Conservation (phyloP, 2,329 filamentous ascomycete species). For the Stagonosporopsis rhizophila region DNA sequence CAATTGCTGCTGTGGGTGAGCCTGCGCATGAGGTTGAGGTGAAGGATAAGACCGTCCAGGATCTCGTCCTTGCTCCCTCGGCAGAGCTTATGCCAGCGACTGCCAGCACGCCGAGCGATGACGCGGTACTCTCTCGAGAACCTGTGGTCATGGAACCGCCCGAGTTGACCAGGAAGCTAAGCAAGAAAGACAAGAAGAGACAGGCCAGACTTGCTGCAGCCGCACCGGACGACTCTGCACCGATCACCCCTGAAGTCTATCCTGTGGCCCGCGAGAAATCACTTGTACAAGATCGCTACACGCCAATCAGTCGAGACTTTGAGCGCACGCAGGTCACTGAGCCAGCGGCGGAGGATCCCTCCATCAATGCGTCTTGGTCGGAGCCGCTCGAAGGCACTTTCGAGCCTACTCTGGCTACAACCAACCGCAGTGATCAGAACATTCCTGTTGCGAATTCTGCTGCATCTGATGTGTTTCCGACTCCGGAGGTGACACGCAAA, state of each 20-base stretch:
- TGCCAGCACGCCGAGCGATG: background rate
- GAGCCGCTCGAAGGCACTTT: background rate
- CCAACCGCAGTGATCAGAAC: background rate
- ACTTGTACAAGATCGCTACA: background rate
- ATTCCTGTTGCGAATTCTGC: constrained; percentile 15
- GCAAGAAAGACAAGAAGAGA: constrained; percentile 51
- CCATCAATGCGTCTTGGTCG: background rate
- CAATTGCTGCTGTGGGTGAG: background rate
- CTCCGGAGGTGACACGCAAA: constrained; percentile 27
- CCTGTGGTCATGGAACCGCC: constrained; percentile 15
- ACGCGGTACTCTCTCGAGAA: background rate
- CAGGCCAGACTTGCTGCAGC: constrained; percentile 1
- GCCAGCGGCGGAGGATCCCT: background rate
- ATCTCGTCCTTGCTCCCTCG: background rate
- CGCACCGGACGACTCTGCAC: background rate
- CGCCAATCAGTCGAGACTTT: background rate
- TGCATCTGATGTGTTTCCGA: constrained; percentile 17
- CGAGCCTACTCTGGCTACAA: background rate
- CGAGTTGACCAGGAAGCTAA: constrained; percentile 26
- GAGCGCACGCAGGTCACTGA: background rate
- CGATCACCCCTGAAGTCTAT: background rate
- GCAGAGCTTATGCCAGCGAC: background rate
- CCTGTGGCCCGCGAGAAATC: background rate
- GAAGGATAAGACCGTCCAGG: background rate
- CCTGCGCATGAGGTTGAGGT: background rate